Conservation (phyloP, 352 stramenopile genomes). For the Pilasporangium apinafurcum region DNA sequence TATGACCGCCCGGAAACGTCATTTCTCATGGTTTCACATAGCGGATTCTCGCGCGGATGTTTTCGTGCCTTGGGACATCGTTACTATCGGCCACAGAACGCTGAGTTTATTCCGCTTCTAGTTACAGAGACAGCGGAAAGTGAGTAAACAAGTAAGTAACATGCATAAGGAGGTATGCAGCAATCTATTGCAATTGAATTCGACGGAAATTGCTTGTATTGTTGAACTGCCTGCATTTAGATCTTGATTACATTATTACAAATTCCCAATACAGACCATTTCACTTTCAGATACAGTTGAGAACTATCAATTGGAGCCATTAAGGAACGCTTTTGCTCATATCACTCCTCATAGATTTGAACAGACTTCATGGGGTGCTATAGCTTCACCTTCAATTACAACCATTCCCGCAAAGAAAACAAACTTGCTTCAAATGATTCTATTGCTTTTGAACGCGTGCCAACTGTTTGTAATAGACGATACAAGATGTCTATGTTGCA, state of each 20-base stretch:
- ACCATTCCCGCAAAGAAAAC: conserved; percentile 3
- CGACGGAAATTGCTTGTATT: no score
- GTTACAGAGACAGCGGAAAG: conserved; percentile 27
- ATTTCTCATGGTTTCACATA: conserved; percentile 58
- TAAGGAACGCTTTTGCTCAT: no score
- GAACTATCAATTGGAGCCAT: no score
- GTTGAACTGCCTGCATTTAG: no score
- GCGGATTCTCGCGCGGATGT: conserved; percentile 58
- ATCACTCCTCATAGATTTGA: no score
- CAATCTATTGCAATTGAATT: conserved; percentile 8
- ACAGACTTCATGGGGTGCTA: no score
- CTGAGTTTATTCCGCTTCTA: conserved; percentile 59
- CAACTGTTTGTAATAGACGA: no score
- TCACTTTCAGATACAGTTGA: no score
- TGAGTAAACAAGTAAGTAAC: conserved; percentile 2
- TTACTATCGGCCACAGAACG: conserved; percentile 62
- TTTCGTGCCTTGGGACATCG: conserved; percentile 47
- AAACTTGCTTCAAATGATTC: conserved; percentile 14
- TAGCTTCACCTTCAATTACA: conserved; percentile 3
- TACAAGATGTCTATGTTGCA: conserved; percentile 12
- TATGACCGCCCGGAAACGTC: conserved; percentile 20
- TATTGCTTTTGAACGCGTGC: conserved; percentile 17
- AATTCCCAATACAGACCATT: no score
- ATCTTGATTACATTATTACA: no score
- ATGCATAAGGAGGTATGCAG: conserved; percentile 10